These are phyloP conservation scores for Paraconiothyrium brasiliense DNA, from an alignment of 2,329 filamentous ascomycete species.

Conservation along the genomic window DNA sequence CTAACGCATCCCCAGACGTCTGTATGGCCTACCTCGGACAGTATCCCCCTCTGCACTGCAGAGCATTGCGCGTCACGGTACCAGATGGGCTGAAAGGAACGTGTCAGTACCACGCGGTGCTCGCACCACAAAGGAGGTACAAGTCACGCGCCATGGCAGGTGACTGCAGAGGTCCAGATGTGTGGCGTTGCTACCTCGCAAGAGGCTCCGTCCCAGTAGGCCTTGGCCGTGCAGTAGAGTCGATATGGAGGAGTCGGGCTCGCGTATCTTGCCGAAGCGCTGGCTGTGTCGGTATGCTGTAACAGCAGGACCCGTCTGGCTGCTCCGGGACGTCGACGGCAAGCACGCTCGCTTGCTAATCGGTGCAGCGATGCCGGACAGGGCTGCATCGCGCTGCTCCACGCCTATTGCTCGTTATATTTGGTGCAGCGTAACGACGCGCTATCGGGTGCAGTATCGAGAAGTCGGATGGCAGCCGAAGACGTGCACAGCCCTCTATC, in stretches of 20 bases:
- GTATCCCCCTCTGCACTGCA: neutral
- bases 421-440: slow-evolving; percentile 12
- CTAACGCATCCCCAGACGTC: neutral
- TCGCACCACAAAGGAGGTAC: neutral
- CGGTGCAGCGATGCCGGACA: neutral
- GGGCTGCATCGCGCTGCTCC: slow-evolving; percentile 1
- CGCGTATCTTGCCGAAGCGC: slow-evolving; percentile 10
- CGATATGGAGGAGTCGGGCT: neutral
- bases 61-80: slow-evolving; percentile 18
- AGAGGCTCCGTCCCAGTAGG: neutral
- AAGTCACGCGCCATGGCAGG: slow-evolving; percentile 21
- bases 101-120: slow-evolving; percentile 12
- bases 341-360: slow-evolving; percentile 6
- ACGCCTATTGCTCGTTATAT: slow-evolving; percentile 15
- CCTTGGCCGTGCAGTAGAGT: slow-evolving; percentile 1
- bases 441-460: neutral
- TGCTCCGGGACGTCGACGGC: neutral
- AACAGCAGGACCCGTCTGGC: neutral
- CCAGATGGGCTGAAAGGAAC: slow-evolving; percentile 15
- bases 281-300: slow-evolving; percentile 5
- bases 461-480: slow-evolving; percentile 17
- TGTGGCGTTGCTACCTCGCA: slow-evolving; percentile 10
- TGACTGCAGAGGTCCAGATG: slow-evolving; percentile 13
- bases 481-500: slow-evolving; percentile 4
- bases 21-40: neutral